A percentile compares a stretch with the other conserved stretches of the same genome.
These are phyloP conservation scores for Crithidia expoeki DNA, from an alignment of 208 protist genomes.

Conservation along the genomic window DNA sequence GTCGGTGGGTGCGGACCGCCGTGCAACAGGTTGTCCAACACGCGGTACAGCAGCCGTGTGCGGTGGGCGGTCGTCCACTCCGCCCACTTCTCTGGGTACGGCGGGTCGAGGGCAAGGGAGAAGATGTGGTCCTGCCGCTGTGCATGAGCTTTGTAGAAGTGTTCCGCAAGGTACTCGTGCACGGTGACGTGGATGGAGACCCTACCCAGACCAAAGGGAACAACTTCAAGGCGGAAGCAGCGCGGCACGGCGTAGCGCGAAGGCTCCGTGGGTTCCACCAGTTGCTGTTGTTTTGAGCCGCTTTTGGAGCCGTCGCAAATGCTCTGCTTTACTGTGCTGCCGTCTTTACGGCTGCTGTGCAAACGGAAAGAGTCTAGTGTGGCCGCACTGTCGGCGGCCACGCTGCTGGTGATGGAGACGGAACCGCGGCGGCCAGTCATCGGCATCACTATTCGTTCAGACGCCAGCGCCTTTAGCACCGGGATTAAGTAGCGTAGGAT, in stretches of 20 bases:
- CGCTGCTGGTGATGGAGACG: slow-evolving; percentile 20
- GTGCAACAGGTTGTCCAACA: slow-evolving; percentile 44
- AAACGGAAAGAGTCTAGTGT: slow-evolving; percentile 26
- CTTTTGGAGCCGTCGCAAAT: neutral
- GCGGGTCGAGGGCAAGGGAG: slow-evolving; percentile 34
- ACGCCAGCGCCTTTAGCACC: slow-evolving; percentile 15
- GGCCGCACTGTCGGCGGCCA: slow-evolving; percentile 6
- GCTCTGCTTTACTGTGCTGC: neutral
- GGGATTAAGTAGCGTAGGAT: slow-evolving; percentile 29
- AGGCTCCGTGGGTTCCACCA: neutral
- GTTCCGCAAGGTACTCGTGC: slow-evolving; percentile 28
- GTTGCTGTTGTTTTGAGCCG: neutral
- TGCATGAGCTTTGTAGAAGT: slow-evolving; percentile 42
- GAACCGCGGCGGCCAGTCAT: slow-evolving; percentile 25
- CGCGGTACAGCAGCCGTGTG: slow-evolving; percentile 47
- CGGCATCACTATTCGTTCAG: slow-evolving; percentile 27
- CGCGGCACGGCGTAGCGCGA: slow-evolving; percentile 29
- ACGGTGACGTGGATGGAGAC: slow-evolving; percentile 47
- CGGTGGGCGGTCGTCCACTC: slow-evolving; percentile 47
- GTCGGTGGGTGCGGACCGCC: slow-evolving; percentile 25
- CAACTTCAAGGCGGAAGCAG: slow-evolving; percentile 42
- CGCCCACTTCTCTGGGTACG: slow-evolving; percentile 32
- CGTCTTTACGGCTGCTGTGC: slow-evolving; percentile 9
- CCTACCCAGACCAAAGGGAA: slow-evolving; percentile 23
- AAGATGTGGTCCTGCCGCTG: slow-evolving; percentile 20